Evolutionary conservation across 2,329 filamentous ascomycete species (phyloP).

Genomic region (Aspergillus viridinutans): DNA sequence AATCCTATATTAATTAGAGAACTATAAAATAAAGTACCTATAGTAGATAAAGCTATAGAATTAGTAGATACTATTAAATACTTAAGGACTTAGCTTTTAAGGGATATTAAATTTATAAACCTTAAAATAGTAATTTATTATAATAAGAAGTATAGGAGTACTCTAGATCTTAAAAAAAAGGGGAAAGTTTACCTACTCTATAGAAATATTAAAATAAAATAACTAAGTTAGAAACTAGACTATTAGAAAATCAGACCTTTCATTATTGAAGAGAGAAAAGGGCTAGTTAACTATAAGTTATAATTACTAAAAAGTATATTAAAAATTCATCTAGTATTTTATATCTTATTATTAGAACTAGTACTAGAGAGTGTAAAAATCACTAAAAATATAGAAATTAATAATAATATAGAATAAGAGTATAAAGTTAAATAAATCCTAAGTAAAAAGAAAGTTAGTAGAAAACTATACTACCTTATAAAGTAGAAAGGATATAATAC

Average conservation of each 20-base stretch:
- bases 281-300: too few relatives aligned
- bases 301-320: too few relatives aligned
- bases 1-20: too few relatives aligned
- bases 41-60: not conserved
- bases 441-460: not conserved
- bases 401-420: too few relatives aligned
- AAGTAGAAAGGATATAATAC: not conserved
- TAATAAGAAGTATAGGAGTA: not conserved
- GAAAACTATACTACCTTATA: slow-evolving; percentile 1
- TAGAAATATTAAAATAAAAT: slow-evolving; percentile 2
- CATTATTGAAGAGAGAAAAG: not conserved
- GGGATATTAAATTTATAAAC: not conserved
- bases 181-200: slow-evolving; percentile 2
- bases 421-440: too few relatives aligned
- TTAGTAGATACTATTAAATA: not conserved
- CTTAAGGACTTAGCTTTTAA: not conserved
- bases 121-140: not conserved
- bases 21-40: too few relatives aligned
- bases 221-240: slow-evolving; percentile 1
- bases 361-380: too few relatives aligned
- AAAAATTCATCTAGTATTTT: too few relatives aligned
- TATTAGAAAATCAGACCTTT: slow-evolving; percentile 1
- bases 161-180: not conserved
- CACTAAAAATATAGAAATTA: too few relatives aligned
- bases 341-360: too few relatives aligned